These are phyloP conservation scores for Talaromyces sp. DNA, from an alignment of 2,329 filamentous ascomycete species.

Conservation along the genomic window DNA sequence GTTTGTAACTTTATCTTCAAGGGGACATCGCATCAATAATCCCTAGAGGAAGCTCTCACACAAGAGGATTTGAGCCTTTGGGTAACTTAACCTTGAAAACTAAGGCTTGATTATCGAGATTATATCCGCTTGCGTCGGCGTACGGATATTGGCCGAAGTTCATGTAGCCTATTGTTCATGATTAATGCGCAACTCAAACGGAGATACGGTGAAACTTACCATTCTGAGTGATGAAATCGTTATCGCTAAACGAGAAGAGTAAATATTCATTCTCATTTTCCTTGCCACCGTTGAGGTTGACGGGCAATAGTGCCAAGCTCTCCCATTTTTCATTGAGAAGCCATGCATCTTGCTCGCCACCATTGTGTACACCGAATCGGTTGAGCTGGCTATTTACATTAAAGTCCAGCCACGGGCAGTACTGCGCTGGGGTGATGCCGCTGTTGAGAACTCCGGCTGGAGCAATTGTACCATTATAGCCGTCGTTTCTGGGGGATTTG, in stretches of 20 bases:
- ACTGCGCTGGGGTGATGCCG: slow-evolving; percentile 54
- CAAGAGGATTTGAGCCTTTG: slow-evolving; percentile 1
- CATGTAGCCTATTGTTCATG: slow-evolving; percentile 43
- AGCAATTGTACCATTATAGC: slow-evolving; percentile 41
- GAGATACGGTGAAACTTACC: slow-evolving; percentile 36
- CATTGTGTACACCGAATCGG: slow-evolving; percentile 65
- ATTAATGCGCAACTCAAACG: not conserved
- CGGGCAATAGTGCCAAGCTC: slow-evolving; percentile 59
- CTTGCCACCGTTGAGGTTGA: slow-evolving; percentile 39
- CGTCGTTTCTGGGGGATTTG: slow-evolving; percentile 40
- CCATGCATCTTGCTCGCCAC: slow-evolving; percentile 53
- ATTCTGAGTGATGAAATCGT: slow-evolving; percentile 72
- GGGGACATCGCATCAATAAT: not conserved
- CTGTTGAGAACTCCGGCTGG: slow-evolving; percentile 50
- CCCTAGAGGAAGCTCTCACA: not conserved
- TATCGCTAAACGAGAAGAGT: slow-evolving; percentile 64
- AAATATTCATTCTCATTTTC: slow-evolving; percentile 58
- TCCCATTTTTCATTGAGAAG: slow-evolving; percentile 78
- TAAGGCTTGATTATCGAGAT: slow-evolving; percentile 59
- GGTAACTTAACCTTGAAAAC: slow-evolving; percentile 46
- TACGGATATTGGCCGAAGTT: slow-evolving; percentile 56
- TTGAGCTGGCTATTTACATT: slow-evolving; percentile 63
- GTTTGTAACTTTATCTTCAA: not conserved
- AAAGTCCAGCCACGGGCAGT: slow-evolving; percentile 64
- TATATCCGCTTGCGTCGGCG: slow-evolving; percentile 53